phyloP scores from a whole-genome alignment of 306 rosid species.

The Gleditsia sinensis region DNA sequence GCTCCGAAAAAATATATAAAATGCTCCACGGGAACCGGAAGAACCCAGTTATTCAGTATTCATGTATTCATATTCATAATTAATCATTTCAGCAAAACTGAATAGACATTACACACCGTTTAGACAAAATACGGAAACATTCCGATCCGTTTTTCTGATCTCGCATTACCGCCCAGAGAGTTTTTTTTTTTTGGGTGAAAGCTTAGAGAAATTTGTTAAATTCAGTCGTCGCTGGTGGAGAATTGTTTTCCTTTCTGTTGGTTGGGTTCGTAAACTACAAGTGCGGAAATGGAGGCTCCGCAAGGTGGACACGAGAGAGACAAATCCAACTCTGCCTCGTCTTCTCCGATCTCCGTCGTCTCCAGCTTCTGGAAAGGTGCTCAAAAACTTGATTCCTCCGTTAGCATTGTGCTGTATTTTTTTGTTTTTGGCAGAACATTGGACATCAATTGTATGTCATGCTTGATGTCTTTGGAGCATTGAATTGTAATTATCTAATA shows the following conservation, averaged over 20 bases:
- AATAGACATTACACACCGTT: not conserved
- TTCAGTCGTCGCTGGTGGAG: not conserved
- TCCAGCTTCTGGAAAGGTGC: constrained; percentile 69
- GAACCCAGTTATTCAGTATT: no score
- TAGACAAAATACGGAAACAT: not conserved
- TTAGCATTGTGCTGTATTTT: not conserved
- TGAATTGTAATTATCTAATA: not conserved
- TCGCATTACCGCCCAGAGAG: not conserved
- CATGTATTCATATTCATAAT: not conserved
- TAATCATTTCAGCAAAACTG: not conserved
- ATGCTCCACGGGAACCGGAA: no score
- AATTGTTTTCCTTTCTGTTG: not conserved
- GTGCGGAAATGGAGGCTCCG: constrained; percentile 46
- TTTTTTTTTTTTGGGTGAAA: not conserved
- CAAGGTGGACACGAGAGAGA: constrained; percentile 57
- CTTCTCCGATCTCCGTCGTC: constrained; percentile 59
- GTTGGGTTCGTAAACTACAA: not conserved
- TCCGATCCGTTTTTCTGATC: not conserved
- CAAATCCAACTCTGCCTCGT: constrained; percentile 45
- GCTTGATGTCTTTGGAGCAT: not conserved
- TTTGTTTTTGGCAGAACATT: not conserved
- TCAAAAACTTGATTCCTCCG: not conserved
- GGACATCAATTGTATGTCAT: not conserved
- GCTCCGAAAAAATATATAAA: no score
- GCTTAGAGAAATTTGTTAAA: not conserved